Percentiles rank a stretch among this genome's conserved stretches.
These are phyloP conservation scores for Sodiomyces alkalinus DNA, from an alignment of 2,329 filamentous ascomycete genomes.

Conservation along the genomic window DNA sequence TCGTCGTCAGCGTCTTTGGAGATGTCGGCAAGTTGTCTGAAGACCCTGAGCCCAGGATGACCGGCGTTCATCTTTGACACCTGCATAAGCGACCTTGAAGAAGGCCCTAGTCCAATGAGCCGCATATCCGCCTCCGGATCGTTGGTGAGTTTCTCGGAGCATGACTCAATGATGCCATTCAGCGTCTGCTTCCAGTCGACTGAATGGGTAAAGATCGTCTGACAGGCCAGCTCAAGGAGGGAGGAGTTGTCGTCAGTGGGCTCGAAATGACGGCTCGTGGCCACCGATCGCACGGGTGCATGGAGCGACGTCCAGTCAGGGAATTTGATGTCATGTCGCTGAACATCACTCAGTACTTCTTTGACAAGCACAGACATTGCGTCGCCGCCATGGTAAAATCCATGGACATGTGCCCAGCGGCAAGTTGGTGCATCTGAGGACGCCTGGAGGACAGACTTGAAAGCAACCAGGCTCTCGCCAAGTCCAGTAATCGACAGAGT, in stretches of 20 bases:
- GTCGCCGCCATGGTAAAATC: slow-evolving; percentile 3
- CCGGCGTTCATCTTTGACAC: not conserved
- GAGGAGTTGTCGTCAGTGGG: not conserved
- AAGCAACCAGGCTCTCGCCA: not conserved
- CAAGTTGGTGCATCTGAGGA: not conserved
- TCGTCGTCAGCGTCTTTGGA: not conserved
- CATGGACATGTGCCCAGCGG: slow-evolving; percentile 5
- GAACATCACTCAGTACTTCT: not conserved
- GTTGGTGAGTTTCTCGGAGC: not conserved
- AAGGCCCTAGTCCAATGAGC: not conserved
- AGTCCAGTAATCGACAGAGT: slow-evolving; percentile 2
- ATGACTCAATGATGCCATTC: not conserved
- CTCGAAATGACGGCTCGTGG: not conserved
- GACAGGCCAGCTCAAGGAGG: not conserved
- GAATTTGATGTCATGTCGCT: not conserved
- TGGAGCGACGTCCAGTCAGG: not conserved
- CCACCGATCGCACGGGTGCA: not conserved
- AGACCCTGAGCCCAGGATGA: not conserved
- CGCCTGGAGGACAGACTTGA: not conserved
- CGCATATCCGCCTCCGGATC: not conserved
- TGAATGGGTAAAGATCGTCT: not conserved
- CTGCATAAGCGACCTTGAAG: not conserved
- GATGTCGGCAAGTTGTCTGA: not conserved
- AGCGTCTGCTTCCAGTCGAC: not conserved
- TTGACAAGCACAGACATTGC: slow-evolving; percentile 4